Base-by-base conservation (phyloP, 139 green algal genomes). In the Chlorella sp. region DNA sequence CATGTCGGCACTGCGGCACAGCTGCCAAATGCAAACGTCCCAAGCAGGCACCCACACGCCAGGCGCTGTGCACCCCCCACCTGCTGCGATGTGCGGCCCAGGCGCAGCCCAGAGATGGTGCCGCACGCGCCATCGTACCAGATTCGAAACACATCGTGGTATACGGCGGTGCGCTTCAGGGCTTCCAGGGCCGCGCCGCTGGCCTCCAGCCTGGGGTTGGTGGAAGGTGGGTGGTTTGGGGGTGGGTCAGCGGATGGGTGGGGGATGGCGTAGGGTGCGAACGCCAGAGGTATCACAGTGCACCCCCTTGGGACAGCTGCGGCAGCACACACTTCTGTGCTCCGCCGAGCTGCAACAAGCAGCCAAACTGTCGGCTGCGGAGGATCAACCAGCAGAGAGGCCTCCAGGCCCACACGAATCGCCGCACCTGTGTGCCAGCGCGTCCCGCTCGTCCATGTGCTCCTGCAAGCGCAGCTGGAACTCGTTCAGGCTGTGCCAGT, bases 401-500 rank as follows among this genome's bases (percentile, higher is more conserved):
- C n/a, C n/a, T n/a, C n/a, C n/a, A n/a, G n/a, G n/a, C n/a, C n/a
- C n/a, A n/a, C n/a, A n/a, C n/a, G n/a, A 38, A 44, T 26, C 23
- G 12, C 11, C 65, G 9, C 34, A 74, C 69, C 69, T 81, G 70
- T 86, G 69, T 55, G 57, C 57, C 73, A 98, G 84, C 26, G 86
- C 91, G 63, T 96, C 96, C 16, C 93, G 84, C 82, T 98, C 94
- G 12, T 95, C 92, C 23, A 94, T 41, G 85, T 97, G 93, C 3
- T 82, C 65, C 9, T 78, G 39, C 74, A 98, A 90, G 67, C 91
- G 79, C 67, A 95, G 65, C 84, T 95, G 90, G 82, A 96, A 95
- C 67, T 95, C 92, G 85, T 97, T 97, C 67, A 94, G 91, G 70
- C 95, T 92, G 72, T 97, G 93, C 95, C 94, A 98, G 91, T 97